A percentile compares a stretch with the other conserved stretches of the same genome.
Conservation (phyloP, 2,329 filamentous ascomycete genomes). For the Colletotrichum cuscutae region DNA sequence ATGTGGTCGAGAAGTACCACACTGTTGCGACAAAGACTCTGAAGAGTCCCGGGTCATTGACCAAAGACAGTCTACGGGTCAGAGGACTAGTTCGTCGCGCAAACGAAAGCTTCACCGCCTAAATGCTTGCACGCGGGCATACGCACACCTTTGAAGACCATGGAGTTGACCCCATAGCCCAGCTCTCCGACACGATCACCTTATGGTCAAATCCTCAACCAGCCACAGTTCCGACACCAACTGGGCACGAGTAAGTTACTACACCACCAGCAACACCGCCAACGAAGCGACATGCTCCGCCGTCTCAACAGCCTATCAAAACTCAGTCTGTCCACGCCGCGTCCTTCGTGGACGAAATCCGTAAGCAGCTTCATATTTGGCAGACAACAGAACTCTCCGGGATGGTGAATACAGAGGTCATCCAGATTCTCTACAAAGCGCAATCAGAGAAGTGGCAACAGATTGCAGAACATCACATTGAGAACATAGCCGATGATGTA, state of each 20-base stretch:
- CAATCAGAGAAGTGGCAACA: conserved; percentile 46
- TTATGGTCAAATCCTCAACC: not conserved
- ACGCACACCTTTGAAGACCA: conserved; percentile 41
- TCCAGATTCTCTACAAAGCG: conserved; percentile 42
- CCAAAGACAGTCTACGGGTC: conserved; percentile 37
- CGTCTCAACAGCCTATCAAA: not conserved
- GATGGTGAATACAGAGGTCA: conserved; percentile 45
- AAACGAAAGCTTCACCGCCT: conserved; percentile 40
- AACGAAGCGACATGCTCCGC: not conserved
- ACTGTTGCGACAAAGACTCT: conserved; percentile 37
- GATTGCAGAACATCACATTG: conserved; percentile 41
- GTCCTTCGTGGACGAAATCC: conserved; percentile 39
- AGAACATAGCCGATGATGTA: conserved; percentile 34
- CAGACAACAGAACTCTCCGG: conserved; percentile 45
- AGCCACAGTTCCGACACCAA: no score
- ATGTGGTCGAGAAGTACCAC: conserved; percentile 40
- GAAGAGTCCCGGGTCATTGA: conserved; percentile 39
- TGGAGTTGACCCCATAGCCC: conserved; percentile 31
- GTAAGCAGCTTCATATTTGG: conserved; percentile 39
- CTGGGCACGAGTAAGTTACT: not conserved
- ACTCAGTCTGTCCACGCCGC: not conserved
- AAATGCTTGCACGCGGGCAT: conserved; percentile 42
- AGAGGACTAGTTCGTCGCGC: conserved; percentile 37
- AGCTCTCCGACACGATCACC: conserved; percentile 5
- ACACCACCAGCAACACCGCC: conserved; percentile 8